phyloP scores from a whole-genome alignment of 2,329 filamentous ascomycete genomes.

The Epichloe brachyelytri region DNA sequence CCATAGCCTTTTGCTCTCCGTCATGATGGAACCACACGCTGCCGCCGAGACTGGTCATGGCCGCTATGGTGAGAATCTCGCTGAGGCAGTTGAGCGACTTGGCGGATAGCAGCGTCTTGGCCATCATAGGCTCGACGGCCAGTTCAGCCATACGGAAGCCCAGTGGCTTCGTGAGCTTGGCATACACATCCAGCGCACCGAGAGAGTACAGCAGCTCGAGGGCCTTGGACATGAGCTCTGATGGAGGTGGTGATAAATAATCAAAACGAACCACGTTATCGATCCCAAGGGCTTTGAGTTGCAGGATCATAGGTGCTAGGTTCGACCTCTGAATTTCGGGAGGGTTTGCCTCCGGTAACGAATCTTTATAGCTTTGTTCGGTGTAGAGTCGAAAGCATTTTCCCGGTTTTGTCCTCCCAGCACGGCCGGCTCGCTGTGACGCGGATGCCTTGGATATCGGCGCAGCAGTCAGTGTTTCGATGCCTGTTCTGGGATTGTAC shows the following conservation, averaged over 20 bases:
- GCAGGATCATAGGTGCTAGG: slow-evolving; percentile 73
- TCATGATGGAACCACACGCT: slow-evolving; percentile 74
- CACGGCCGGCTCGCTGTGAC: slow-evolving; percentile 80
- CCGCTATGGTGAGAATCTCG: slow-evolving; percentile 82
- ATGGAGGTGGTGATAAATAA: slow-evolving; percentile 75
- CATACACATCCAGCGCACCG: slow-evolving; percentile 77
- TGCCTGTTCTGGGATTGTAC: slow-evolving; percentile 72
- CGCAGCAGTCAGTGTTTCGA: slow-evolving; percentile 73
- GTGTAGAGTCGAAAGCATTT: slow-evolving; percentile 94
- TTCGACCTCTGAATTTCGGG: slow-evolving; percentile 92
- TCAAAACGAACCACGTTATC: slow-evolving; percentile 88
- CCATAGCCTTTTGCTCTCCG: slow-evolving; percentile 60
- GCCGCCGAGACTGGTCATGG: slow-evolving; percentile 81
- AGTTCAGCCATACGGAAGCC: slow-evolving; percentile 87
- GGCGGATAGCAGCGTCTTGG: slow-evolving; percentile 69
- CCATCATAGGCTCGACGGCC: slow-evolving; percentile 91
- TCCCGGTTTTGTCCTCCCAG: slow-evolving; percentile 76
- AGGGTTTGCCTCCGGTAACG: slow-evolving; percentile 57
- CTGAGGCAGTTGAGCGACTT: slow-evolving; percentile 63
- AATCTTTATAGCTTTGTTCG: slow-evolving; percentile 49
- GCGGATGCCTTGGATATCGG: slow-evolving; percentile 84
- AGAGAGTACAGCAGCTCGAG: slow-evolving; percentile 80
- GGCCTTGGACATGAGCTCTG: slow-evolving; percentile 72
- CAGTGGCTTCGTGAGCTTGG: slow-evolving; percentile 79
- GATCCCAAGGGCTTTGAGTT: slow-evolving; percentile 88